A percentile compares a stretch with the other conserved stretches of the same genome.
These are phyloP conservation scores for Nymphaea colorata DNA, from an alignment of 164 flowering plant genomes.

Conservation along the genomic window DNA sequence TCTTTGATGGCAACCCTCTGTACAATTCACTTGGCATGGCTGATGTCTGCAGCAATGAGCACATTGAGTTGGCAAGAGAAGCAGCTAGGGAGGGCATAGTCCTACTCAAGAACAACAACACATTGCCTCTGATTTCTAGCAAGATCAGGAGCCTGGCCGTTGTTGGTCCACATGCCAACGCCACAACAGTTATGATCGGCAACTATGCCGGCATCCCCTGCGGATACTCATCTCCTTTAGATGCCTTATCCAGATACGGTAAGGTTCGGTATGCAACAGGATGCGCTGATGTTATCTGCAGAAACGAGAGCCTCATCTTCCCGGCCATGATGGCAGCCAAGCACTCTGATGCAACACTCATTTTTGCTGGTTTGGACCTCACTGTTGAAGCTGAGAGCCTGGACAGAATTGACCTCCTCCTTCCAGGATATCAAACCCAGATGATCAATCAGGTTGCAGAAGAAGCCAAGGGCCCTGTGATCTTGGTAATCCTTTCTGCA, in stretches of 20 bases:
- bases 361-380: constrained; percentile 61
- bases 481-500: constrained; percentile 53
- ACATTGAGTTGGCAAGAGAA: constrained; percentile 33
- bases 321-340: constrained; percentile 40
- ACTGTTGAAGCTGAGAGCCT: constrained; percentile 45
- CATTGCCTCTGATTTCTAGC: constrained; percentile 19
- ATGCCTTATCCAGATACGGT: background rate
- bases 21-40: constrained; percentile 18
- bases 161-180: constrained; percentile 43
- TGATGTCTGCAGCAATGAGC: constrained; percentile 25
- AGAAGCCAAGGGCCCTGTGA: constrained; percentile 45
- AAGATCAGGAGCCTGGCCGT: constrained; percentile 18
- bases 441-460: constrained; percentile 45
- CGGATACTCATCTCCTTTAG: constrained; percentile 1
- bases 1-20: constrained; percentile 30
- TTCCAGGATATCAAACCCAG: constrained; percentile 67
- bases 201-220: constrained; percentile 34
- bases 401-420: constrained; percentile 38
- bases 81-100: constrained; percentile 53
- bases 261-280: background rate
- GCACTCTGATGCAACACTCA: constrained; percentile 48
- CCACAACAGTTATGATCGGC: constrained; percentile 27
- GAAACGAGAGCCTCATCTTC: constrained; percentile 17
- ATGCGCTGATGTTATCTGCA: constrained; percentile 34
- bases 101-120: constrained; percentile 29